Base-by-base conservation (phyloP, 2,329 filamentous ascomycete species). In the Aspergillus udagawae region DNA sequence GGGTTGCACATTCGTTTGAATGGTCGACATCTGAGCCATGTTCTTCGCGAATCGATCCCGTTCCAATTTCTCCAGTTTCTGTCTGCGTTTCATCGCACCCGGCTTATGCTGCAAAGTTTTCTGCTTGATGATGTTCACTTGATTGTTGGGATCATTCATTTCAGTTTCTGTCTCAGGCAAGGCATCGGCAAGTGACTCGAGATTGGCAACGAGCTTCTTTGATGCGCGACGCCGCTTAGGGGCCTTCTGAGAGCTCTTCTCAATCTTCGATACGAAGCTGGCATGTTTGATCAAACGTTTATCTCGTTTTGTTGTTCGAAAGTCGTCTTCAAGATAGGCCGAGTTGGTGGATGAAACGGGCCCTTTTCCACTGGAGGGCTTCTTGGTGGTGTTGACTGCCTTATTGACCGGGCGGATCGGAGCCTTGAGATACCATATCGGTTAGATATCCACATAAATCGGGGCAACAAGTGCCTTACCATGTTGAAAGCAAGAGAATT, bases 241-340 rank as follows among this genome's bases (percentile, higher is more conserved):
- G 8, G 81, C 73, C 69, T 82, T 85, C 54, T 73, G 72, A 53
- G 75, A 70, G 6, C 80, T 76, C 63, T 92, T 91, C 63, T 86
- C 79, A 66, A 96, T 89, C 61, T 87, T 89, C 21, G 86, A 87
- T 28, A 96, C 80, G 63, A 97, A 91, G 14, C 86, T 77, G 0
- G 89, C 88, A 79, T 91, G 91, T 70, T 92, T 92, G 66, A 95
- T 90, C 35, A 82, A 78, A 25, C 88, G 89, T 79, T 93, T 96
- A 78, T 95, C 90, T 70, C 84, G 87, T 76, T 97, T 97, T 61
- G 82, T 86, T 54, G 86, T 83, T 59, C 86, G 78, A 74, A 93
- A 92, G 6, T 73, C 71, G 53, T 75, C 67, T 47, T 67, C 60
- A 52, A 73, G 69, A 27, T 59, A 57, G 23, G 53, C 56, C 25